Conservation (phyloP, 108 stramenopile species). For the Mediolabrus comicus region DNA sequence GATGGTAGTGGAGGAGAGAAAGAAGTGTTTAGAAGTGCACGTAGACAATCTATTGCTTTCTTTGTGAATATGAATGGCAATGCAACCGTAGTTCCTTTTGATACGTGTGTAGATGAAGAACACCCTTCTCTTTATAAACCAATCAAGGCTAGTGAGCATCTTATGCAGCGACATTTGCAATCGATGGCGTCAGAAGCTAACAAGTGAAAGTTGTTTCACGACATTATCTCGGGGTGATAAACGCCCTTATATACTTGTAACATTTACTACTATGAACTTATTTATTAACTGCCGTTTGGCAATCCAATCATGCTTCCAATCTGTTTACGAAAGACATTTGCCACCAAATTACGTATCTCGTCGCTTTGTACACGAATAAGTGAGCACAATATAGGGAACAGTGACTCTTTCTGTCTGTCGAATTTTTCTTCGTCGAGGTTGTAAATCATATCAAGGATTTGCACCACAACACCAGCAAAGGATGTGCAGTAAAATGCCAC, state of each 20-base stretch:
- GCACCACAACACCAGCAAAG: constrained; percentile 72
- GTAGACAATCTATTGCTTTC: constrained; percentile 82
- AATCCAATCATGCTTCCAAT: constrained; percentile 58
- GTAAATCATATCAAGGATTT: constrained; percentile 63
- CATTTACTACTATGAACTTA: no score
- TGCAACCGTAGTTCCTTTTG: constrained; percentile 49
- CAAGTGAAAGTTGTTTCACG: background rate
- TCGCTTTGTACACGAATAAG: constrained; percentile 72
- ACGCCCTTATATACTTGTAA: no score
- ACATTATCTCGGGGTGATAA: no score
- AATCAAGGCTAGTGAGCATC: constrained; percentile 65
- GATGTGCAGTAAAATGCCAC: constrained; percentile 83
- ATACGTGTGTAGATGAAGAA: constrained; percentile 37
- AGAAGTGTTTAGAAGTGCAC: constrained; percentile 12
- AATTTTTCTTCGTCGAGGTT: constrained; percentile 57
- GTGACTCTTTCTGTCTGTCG: constrained; percentile 43
- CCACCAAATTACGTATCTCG: constrained; percentile 75
- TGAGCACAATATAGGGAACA: constrained; percentile 73
- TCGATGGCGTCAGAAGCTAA: constrained; percentile 15
- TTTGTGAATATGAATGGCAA: constrained; percentile 80
- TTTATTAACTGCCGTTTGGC: background rate
- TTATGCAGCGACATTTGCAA: constrained; percentile 44
- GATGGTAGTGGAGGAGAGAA: background rate
- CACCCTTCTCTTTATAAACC: constrained; percentile 41
- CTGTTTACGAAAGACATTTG: constrained; percentile 57